These are phyloP conservation scores for Acanthamoeba quina DNA, from an alignment of 208 protist genomes.

Conservation along the genomic window DNA sequence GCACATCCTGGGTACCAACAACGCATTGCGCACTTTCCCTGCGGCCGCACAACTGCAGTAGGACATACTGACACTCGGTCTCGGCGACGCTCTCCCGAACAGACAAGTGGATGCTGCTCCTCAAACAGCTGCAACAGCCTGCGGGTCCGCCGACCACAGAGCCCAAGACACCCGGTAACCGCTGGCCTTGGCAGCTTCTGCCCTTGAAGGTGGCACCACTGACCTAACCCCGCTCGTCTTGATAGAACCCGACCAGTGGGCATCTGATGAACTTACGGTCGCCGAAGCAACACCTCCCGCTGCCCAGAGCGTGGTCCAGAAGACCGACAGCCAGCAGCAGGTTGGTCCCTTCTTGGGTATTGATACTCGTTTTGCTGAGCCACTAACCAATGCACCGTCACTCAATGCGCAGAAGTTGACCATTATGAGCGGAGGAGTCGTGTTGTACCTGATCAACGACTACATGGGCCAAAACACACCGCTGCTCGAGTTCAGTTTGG, in stretches of 20 bases:
- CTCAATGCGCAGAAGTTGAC: neutral
- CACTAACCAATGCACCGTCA: neutral
- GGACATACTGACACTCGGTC: too few species aligned
- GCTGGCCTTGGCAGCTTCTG: neutral
- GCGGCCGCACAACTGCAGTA: neutral
- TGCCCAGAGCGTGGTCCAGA: neutral
- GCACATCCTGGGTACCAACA: neutral
- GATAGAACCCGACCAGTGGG: neutral
- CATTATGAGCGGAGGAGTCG: conserved; percentile 61
- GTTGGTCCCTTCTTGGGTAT: neutral
- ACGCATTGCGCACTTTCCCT: neutral
- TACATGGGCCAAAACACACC: conserved; percentile 70
- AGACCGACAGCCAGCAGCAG: conserved; percentile 2
- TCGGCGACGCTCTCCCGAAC: too few species aligned
- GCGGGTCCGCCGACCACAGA: neutral
- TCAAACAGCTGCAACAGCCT: conserved; percentile 38
- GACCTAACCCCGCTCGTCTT: too few species aligned
- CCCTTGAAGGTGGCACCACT: too few species aligned
- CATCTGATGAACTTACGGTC: neutral
- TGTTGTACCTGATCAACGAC: conserved; percentile 66
- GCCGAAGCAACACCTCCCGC: neutral
- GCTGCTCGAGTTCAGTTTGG: conserved; percentile 53
- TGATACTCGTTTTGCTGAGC: neutral
- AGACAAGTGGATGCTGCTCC: conserved; percentile 34
- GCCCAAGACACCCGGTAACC: neutral